A percentile compares a stretch with the other conserved stretches of the same genome.
Conservation (phyloP, 257 asterid genomes). For the Penstemon davidsonii region DNA sequence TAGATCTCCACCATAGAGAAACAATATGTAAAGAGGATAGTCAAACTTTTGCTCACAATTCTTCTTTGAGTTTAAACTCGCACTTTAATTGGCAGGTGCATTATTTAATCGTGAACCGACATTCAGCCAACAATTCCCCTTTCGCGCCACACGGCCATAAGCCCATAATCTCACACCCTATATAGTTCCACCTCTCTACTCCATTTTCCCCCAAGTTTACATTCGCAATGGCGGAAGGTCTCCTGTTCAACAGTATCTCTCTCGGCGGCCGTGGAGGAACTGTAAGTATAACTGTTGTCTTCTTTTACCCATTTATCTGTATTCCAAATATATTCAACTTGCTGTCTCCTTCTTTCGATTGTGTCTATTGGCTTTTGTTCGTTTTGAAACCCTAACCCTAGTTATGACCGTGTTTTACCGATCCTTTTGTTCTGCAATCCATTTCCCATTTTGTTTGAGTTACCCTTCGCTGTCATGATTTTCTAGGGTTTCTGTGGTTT, state of each 20-base stretch:
- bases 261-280: conserved; percentile 94
- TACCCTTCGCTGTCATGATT: background rate
- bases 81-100: too few relatives aligned
- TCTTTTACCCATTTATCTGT: background rate
- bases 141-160: too few relatives aligned
- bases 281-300: conserved; percentile 37
- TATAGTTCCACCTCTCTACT: too few relatives aligned
- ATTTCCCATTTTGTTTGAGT: background rate
- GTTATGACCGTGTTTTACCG: background rate
- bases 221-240: conserved; percentile 72
- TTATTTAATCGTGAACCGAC: too few relatives aligned
- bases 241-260: conserved; percentile 66
- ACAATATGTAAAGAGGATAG: too few relatives aligned
- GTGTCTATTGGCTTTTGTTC: background rate
- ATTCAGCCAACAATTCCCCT: too few relatives aligned
- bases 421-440: background rate
- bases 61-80: too few relatives aligned
- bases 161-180: too few relatives aligned
- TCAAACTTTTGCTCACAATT: too few relatives aligned
- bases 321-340: background rate
- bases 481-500: conserved; percentile 29
- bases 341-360: background rate
- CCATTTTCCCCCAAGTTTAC: background rate
- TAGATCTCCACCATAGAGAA: too few relatives aligned
- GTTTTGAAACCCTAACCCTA: conserved; percentile 17